Base-by-base conservation (phyloP, 2,329 filamentous ascomycete genomes). In the Pestalotiopsis fici region DNA sequence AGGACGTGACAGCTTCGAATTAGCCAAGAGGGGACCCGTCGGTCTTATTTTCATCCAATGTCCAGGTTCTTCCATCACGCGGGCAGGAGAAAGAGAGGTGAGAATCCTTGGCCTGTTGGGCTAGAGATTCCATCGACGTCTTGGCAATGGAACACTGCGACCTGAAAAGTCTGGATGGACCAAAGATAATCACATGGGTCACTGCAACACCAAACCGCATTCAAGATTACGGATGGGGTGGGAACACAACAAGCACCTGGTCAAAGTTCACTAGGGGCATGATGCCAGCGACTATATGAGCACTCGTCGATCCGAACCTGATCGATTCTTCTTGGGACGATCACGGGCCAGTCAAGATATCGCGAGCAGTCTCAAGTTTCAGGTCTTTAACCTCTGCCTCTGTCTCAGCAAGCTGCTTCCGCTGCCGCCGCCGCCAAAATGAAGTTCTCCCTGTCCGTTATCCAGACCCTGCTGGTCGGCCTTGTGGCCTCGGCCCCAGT, bases 361-460 rank as follows among this genome's bases (percentile, higher is more conserved):
- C 18, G 43, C 43, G 18, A 50, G 43, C 43, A 50, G 43, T 50
- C 43, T 50, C 43, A 23, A 50, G 43, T 50, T 50, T 50, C 43
- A 50, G 43, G 18, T 50, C 43, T 50, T 6, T 5, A 50, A n/a
- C 43, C 3, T n/a, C 18, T 50, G 18, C n/a, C 43, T 50, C 43
- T 50, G 43, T 50, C 18, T 50, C n/a, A 50, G 43, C n/a, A 50
- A 50, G 31, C 43, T 50, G 43, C 43, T 21, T 18, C 43, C 43
- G 31, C 25, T 18, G 18, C 28, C 59, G 18, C 23, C 25, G 31
- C 50, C 21, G 27, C 50, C 50, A 64, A 54, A 13, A 66, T 66
- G 64, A 60, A 66, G 55, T 37, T 66, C 25, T 66, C 64, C 7
- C 27, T 61, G 25, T 54, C 64, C 25, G 21, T 66, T 35, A 18